Evolutionary conservation across 139 green algal species (phyloP).

Genomic region (Desmodesmus armatus): DNA sequence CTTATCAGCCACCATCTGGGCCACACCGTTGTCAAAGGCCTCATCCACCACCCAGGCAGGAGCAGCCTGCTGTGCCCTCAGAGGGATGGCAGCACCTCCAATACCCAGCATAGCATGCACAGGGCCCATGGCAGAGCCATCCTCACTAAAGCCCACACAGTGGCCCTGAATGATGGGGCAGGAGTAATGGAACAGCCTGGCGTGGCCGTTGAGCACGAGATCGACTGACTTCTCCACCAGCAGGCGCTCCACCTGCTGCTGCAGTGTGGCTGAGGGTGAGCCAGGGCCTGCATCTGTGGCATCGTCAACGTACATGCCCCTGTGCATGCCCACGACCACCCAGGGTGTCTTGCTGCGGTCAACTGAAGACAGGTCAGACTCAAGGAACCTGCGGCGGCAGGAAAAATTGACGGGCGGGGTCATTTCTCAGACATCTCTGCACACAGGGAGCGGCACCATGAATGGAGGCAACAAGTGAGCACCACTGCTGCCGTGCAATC

Average conservation of each 20-base stretch:
- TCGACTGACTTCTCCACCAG: not conserved
- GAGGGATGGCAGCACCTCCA: not conserved
- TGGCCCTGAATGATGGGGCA: not conserved
- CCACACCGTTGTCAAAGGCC: not conserved
- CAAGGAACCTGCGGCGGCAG: not conserved
- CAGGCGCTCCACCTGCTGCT: not conserved
- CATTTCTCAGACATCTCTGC: no score
- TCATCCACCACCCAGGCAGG: not conserved
- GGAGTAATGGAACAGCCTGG: not conserved
- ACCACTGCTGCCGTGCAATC: no score
- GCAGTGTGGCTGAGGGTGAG: not conserved
- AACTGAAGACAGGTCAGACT: not conserved
- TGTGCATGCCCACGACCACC: not conserved
- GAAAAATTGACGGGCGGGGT: not conserved
- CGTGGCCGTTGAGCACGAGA: not conserved
- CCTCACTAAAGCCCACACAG: not conserved
- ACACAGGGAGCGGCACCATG: no score
- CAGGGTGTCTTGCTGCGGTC: not conserved
- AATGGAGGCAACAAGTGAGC: no score
- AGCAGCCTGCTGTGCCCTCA: not conserved
- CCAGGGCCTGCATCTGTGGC: not conserved
- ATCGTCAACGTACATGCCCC: not conserved
- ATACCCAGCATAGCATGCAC: not conserved
- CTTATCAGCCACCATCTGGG: not conserved
- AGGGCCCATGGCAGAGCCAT: not conserved